Base-by-base conservation (phyloP, 305 asterid genomes). In the Solanum aculeatissimum region DNA sequence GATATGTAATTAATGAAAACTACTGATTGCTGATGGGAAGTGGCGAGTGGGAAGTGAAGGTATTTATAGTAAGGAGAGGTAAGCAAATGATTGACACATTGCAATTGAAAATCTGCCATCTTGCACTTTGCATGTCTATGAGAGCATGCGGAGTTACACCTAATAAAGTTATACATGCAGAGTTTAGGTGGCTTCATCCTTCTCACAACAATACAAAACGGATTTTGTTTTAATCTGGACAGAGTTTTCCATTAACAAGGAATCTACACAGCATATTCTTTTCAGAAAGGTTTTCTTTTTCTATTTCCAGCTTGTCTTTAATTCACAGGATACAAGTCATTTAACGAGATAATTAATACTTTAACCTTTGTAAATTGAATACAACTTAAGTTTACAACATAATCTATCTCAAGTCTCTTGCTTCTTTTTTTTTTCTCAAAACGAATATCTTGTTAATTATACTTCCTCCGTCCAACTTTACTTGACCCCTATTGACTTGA, bases 1-100 rank as follows among this genome's bases (percentile, higher is more conserved):
- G 47, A 27, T 2, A 49, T 38, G 4, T 27, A 65, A 23, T 10
- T 40, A 40, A 35, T 6, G 5, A 35, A 72, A 45, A 4, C 65
- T 57, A 0, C 13, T 29, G 19, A 4, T 77, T 77, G 63, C 29
- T 77, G 82, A 77, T 77, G 65, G 82, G 65, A 72, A 72, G 23
- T 74, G 58, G 82, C 42, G 77, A 43, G 42, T 85, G 58, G 63
- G 40, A 69, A 23, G 57, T 51, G 47, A 29, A n/a, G 65, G 82
- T 71, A 83, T 89, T 54, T 88, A 87, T 92, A 86, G 87, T 32
- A 72, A 83, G 9, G 9, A 16, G 35, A 38, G 47, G 23, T 10
- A 42, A 85, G 21, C 75, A 68, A 40, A 82, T 84, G 18, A 80
- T 72, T 68, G 94, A 89, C 89, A 90, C 91, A 78, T 83, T 83